Evolutionary conservation across 140 eudicot genomes (phyloP), one percentile per base, ranked within the genome.

Genomic region (Erigeron philadelphicus): DNA sequence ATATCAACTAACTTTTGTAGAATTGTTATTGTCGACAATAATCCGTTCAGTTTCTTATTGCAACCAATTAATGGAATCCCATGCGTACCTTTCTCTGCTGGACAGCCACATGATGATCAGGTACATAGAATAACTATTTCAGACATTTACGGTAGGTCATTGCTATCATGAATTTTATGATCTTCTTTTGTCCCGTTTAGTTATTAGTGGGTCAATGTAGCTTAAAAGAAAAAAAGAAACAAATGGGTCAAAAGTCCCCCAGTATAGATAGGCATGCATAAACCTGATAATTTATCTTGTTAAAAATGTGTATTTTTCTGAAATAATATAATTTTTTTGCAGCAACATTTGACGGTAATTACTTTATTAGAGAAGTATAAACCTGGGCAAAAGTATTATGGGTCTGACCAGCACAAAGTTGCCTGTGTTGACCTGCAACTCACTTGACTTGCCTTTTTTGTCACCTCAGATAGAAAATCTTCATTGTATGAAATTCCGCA

Each of bases 31-130:
- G 99, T 94, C 11, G 99, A 94, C 79, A 94, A 94, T 78, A 94
- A 89, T 71, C 99, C 99, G 17, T 94, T 94, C 78, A 94, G 99
- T 74, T 94, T 94, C 87, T 80, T 94, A 72, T 75, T 89, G 83
- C 99, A 94, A 80, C 99, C 97, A 11, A 74, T 87, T 50, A 94
- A 94, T 68, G 99, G 99, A 57, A 89, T 94, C 69, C 99, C 99
- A 16, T 94, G 99, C 81, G 76, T 94, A 46, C 99, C 99, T 74
- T 94, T 94, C 77, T 89, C 99, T 74, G 94, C 97, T 31, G 95
- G 99, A 68, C 97, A 94, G 70, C 99, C 99, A 6, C 89, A 85
- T 13, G 99, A 94, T 75, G 85, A 82, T 9, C 95, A 91, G 97
- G 97, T 91, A 82, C 19, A 44, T 6, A 0, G 13, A 12, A 48